phyloP scores from a whole-genome alignment of 345 rosid genomes.

The Syzygium jambos region DNA sequence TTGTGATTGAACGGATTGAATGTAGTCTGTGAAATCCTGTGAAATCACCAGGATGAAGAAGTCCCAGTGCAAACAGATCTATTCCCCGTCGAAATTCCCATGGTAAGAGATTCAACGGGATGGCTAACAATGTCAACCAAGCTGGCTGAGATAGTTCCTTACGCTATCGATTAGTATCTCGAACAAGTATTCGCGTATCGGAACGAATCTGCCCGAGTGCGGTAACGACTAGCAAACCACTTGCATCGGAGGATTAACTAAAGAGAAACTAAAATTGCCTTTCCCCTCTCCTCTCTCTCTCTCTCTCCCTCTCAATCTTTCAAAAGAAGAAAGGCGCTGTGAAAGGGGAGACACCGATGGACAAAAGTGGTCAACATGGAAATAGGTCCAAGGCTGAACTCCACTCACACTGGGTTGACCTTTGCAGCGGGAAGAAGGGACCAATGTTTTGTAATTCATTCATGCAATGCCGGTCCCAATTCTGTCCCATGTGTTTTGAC shows the following conservation, averaged over 20 bases:
- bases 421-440: not conserved
- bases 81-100: rapidly evolving
- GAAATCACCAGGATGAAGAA: not conserved
- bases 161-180: not conserved
- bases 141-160: not conserved
- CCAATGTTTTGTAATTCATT: not conserved
- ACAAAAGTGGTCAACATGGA: not conserved
- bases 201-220: not conserved
- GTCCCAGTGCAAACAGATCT: not conserved
- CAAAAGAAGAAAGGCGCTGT: not conserved
- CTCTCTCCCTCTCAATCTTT: not conserved
- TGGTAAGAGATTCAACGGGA: not conserved
- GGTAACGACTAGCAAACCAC: not conserved
- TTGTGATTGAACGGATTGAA: not conserved
- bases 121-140: rapidly evolving
- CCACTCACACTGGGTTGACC: not conserved
- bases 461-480: not conserved
- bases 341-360: not conserved
- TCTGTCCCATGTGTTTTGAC: not conserved
- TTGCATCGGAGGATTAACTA: not conserved
- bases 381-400: not conserved
- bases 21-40: not conserved
- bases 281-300: not conserved
- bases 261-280: not conserved
- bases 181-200: too few species aligned